Conservation (phyloP, 495 filamentous ascomycete genomes). For the Cercophora newfieldiana region DNA sequence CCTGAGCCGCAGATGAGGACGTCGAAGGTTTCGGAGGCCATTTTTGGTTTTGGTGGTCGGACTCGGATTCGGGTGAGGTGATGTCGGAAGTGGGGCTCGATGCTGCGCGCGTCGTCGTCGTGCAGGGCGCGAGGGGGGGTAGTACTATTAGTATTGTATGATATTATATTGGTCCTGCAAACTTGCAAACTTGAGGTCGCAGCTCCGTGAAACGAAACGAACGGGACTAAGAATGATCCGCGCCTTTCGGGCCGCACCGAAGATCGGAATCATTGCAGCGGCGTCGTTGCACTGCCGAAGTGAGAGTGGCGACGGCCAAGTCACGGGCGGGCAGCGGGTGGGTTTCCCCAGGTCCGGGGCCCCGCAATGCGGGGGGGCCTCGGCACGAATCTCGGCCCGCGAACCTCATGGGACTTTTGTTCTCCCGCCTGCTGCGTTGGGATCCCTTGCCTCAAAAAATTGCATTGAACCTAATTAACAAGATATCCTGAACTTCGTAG, state of each 20-base stretch:
- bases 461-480: not conserved
- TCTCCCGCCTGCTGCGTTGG: not conserved
- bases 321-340: not conserved
- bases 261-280: not conserved
- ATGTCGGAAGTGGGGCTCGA: not conserved
- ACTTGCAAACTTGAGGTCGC: too few species aligned
- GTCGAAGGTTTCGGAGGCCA: constrained; percentile 38
- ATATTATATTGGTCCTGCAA: not conserved
- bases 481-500: too few species aligned
- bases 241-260: not conserved
- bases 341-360: not conserved
- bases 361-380: not conserved
- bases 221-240: too few species aligned
- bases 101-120: not conserved
- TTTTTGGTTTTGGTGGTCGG: not conserved
- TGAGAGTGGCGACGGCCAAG: not conserved
- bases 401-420: not conserved
- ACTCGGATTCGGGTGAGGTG: not conserved
- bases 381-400: not conserved
- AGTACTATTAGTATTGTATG: not conserved
- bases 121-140: not conserved
- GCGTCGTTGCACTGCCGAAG: not conserved
- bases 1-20: constrained; percentile 69
- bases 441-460: not conserved
- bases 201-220: too few species aligned